Evolutionary conservation across 768 basidiomycete species (phyloP).

Genomic region (Tylopilus sp.): DNA sequence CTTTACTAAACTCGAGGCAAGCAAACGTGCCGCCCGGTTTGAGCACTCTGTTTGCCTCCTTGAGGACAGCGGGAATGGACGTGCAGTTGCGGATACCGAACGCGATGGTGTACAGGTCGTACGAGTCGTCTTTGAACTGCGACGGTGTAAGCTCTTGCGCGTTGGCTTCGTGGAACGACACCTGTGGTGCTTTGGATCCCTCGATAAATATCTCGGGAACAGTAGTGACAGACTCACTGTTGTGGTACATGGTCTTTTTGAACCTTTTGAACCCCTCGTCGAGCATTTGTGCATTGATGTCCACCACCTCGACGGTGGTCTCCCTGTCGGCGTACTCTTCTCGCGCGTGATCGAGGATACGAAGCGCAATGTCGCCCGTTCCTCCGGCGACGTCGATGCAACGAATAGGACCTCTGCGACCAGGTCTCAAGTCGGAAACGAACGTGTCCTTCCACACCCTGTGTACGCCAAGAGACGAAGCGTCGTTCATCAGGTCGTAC

Average conservation of each 20-base stretch:
- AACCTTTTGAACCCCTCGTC: constrained; percentile 86
- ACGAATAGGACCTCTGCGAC: constrained; percentile 65
- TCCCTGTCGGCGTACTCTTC: constrained; percentile 90
- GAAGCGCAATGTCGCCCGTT: constrained; percentile 94
- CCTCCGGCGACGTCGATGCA: constrained; percentile 98
- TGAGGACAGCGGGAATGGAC: constrained; percentile 80
- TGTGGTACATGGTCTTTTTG: constrained; percentile 98
- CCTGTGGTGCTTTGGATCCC: constrained; percentile 69
- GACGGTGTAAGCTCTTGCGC: constrained; percentile 73
- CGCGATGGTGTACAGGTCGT: constrained; percentile 97
- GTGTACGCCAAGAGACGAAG: constrained; percentile 95
- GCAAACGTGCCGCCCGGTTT: constrained; percentile 96
- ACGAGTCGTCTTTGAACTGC: constrained; percentile 75
- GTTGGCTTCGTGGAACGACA: constrained; percentile 90
- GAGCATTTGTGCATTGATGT: constrained; percentile 96
- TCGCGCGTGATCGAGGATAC: constrained; percentile 87
- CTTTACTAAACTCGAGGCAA: constrained; percentile 94
- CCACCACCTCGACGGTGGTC: constrained; percentile 83
- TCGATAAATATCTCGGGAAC: constrained; percentile 1
- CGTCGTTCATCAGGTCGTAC: constrained; percentile 99
- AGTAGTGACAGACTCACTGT: constrained; percentile 53
- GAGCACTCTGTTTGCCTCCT: constrained; percentile 88
- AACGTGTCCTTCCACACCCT: constrained; percentile 96
- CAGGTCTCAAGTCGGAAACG: constrained; percentile 71
- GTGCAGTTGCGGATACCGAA: constrained; percentile 99